Evolutionary conservation across 345 rosid genomes (phyloP).

Genomic region (Eutrema heterophyllum): DNA sequence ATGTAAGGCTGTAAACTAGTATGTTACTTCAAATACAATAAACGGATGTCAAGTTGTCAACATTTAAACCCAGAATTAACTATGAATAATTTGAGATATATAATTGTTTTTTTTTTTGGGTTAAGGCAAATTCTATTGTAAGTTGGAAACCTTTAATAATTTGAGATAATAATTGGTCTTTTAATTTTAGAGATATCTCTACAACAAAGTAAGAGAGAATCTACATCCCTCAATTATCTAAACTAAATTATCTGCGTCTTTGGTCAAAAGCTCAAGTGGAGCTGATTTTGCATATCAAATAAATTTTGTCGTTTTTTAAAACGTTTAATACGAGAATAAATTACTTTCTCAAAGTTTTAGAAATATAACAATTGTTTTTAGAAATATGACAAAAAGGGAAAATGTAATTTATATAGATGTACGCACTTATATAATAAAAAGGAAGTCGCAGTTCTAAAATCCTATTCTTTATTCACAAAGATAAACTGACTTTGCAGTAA

Average conservation of each 20-base stretch:
- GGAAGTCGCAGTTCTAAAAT: background rate
- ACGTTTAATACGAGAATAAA: background rate
- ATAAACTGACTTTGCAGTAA: conserved; percentile 3
- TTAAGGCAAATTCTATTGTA: background rate
- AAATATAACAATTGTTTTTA: background rate
- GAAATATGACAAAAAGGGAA: background rate
- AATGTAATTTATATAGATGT: background rate
- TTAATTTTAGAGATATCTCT: background rate
- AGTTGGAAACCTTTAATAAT: background rate
- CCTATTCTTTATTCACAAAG: background rate
- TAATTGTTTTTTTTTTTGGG: background rate
- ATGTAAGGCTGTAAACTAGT: background rate
- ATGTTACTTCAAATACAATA: background rate
- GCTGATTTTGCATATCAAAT: background rate
- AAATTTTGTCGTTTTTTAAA: background rate
- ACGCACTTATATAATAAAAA: background rate
- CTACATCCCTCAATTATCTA: conserved; percentile 2
- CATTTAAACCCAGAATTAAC: background rate
- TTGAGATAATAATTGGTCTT: background rate
- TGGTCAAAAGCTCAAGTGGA: conserved; percentile 22
- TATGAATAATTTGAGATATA: background rate
- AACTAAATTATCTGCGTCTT: background rate
- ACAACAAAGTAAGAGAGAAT: background rate
- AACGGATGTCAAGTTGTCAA: conserved; percentile 13
- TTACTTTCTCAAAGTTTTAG: background rate